phyloP scores from a whole-genome alignment of 129 eudicot genomes.

The Helianthus tuberosus region DNA sequence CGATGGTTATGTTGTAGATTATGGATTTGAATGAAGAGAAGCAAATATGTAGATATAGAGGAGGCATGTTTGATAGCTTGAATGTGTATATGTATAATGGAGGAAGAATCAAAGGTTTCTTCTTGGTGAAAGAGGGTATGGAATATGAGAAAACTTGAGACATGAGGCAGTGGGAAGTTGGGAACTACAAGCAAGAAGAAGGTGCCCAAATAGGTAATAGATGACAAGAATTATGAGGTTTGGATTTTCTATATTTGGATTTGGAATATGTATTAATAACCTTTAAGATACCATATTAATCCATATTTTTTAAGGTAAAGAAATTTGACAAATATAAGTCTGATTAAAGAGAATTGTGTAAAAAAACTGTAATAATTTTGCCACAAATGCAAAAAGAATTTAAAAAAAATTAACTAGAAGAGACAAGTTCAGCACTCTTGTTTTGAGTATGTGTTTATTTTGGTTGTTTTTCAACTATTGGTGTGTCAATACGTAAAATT shows the following conservation, averaged over 20 bases:
- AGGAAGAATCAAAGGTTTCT: conserved; percentile 87
- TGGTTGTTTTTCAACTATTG: not conserved
- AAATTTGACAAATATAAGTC: not conserved
- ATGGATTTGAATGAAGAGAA: conserved; percentile 24
- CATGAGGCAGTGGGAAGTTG: conserved; percentile 72
- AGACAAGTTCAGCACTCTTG: not conserved
- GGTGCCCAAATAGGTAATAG: conserved; percentile 57
- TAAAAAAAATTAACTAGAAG: not conserved
- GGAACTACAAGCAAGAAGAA: conserved; percentile 67
- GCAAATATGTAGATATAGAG: conserved; percentile 43
- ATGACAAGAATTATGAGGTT: conserved; percentile 20
- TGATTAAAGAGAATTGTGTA: not conserved
- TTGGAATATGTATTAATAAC: conserved; percentile 22
- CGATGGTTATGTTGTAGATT: not conserved
- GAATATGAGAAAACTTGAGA: conserved; percentile 91
- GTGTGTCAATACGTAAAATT: not conserved
- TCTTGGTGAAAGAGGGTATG: conserved; percentile 55
- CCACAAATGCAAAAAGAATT: too few relatives aligned
- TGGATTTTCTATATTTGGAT: conserved; percentile 21
- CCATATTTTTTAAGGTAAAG: not conserved
- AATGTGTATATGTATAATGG: conserved; percentile 39
- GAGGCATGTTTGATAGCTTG: conserved; percentile 52
- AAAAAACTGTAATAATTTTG: too few relatives aligned
- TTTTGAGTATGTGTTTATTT: not conserved
- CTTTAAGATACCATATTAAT: not conserved